Conservation (phyloP, 441 rosid genomes). For the Euphorbia celastroides region DNA sequence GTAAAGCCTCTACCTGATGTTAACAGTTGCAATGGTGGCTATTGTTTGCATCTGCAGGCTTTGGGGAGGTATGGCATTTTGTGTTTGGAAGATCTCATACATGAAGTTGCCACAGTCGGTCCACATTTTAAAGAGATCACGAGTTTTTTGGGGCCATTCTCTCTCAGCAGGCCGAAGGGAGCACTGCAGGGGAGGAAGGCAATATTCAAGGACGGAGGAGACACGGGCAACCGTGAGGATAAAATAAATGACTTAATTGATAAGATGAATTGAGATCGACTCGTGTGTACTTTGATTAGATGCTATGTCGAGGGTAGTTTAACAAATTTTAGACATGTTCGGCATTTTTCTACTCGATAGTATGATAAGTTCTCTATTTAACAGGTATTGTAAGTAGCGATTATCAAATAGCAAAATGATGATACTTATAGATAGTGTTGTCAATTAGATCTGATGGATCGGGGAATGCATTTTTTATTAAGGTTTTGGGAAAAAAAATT, state of each 20-base stretch:
- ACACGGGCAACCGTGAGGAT: conserved; percentile 72
- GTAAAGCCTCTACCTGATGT: too few relatives aligned
- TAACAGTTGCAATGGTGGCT: background rate
- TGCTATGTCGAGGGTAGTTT: background rate
- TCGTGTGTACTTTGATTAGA: background rate
- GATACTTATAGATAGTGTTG: too few relatives aligned
- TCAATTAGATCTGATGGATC: too few relatives aligned
- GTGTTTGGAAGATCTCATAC: conserved; percentile 71
- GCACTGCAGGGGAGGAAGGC: conserved; percentile 60
- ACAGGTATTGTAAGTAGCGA: too few relatives aligned
- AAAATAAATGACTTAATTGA: conserved; percentile 65
- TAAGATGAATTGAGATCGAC: conserved; percentile 51
- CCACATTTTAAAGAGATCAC: conserved; percentile 73
- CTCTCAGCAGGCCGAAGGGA: conserved; percentile 64
- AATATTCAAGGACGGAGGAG: conserved; percentile 71
- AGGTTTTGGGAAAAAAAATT: too few relatives aligned
- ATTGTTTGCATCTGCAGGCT: conserved; percentile 36
- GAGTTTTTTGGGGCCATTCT: conserved; percentile 62
- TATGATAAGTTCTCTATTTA: too few relatives aligned
- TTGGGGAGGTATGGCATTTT: conserved; percentile 61
- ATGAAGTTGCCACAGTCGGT: conserved; percentile 65
- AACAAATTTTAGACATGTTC: conserved; percentile 6
- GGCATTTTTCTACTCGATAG: too few relatives aligned
- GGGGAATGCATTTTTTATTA: too few relatives aligned
- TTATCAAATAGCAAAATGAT: too few relatives aligned